Percentiles rank a stretch among this genome's conserved stretches.
These are phyloP conservation scores for sunflower (Helianthus annuus) DNA, from an alignment of 129 eudicot species.

Conservation along the genomic window DNA sequence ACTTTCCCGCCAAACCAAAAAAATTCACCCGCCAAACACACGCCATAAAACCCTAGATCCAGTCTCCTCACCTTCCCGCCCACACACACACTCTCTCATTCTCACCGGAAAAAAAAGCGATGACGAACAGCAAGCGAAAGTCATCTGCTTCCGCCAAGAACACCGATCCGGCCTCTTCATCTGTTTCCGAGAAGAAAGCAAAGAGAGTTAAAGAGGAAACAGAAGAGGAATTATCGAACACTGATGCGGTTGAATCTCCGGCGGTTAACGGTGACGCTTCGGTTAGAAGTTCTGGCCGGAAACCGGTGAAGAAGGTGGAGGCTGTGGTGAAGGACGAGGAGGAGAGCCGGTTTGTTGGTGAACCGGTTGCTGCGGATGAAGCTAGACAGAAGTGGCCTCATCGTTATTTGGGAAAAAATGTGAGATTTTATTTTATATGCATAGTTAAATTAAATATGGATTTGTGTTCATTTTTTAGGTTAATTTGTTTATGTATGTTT, in stretches of 20 bases:
- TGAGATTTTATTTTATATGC: background rate
- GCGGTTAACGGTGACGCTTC: background rate
- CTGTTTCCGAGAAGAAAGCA: constrained; percentile 11
- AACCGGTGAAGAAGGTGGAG: background rate
- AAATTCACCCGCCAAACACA: constrained; percentile 12
- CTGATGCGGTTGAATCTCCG: background rate
- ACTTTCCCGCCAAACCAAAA: constrained; percentile 17
- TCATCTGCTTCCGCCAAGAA: background rate
- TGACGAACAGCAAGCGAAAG: constrained; percentile 17
- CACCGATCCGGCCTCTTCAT: constrained; percentile 2
- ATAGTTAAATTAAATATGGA: background rate
- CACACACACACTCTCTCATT: background rate
- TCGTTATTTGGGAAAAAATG: constrained; percentile 34
- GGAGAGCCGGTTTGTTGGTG: constrained; percentile 40
- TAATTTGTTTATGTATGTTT: background rate
- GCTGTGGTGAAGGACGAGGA: constrained; percentile 20
- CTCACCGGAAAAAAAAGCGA: background rate
- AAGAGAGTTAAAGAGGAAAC: constrained; percentile 11
- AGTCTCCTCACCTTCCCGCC: background rate
- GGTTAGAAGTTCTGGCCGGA: constrained; percentile 3
- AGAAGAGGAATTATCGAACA: background rate
- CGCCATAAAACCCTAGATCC: constrained; percentile 11
- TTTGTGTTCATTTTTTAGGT: background rate
- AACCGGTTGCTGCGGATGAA: constrained; percentile 44
- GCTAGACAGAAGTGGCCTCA: constrained; percentile 68